Evolutionary conservation across 2,329 filamentous ascomycete genomes (phyloP), one percentile per base, ranked within the genome.

Genomic region (Exophiala bonariae): DNA sequence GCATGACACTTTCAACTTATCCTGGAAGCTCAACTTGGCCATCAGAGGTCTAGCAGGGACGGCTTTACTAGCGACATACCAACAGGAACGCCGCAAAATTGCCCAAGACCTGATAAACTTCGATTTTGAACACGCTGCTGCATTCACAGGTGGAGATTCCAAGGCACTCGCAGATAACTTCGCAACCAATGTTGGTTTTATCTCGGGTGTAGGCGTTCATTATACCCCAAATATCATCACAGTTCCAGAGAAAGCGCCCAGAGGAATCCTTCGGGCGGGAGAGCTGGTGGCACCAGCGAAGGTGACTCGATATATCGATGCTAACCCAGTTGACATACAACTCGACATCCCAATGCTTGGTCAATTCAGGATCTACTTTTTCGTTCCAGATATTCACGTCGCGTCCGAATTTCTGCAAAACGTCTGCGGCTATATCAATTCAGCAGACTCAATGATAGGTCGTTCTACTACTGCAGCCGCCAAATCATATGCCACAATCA

Each of bases 261-360:
- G 9, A 36, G 63, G 69, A 31, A 39, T 49, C 47, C 59, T 78
- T 1, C 66, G 59, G 19, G 66, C 71, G 0, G 72, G 72, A 1
- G 58, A 62, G 4, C 61, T 81, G 17, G 72, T 87, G 19, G 78
- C 82, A 3, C 86, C 86, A 2, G 83, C 83, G 32, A 86, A 81
- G 65, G 85, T 85, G 14, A 86, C 84, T 1, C 78, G 87, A 20
- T 89, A 85, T 61, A 79, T 89, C 41, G 87, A 91, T 65, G 83
- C 86, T 3, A 91, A 90, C 59, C 86, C 86, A 0, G 81, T 91
- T 33, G 83, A 90, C 57, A 71, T 90, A 20, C 85, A 91, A 62
- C 79, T 89, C 4, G 87, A 90, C 60, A 87, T 90, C 35, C 87
- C 87, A 1, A 79, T 89, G 66, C 72, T 90, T 4, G 83, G 86